A percentile compares a stretch with the other conserved stretches of the same genome.
These are phyloP conservation scores for Cladosporium halotolerans DNA, from an alignment of 2,329 filamentous ascomycete genomes.

Conservation along the genomic window DNA sequence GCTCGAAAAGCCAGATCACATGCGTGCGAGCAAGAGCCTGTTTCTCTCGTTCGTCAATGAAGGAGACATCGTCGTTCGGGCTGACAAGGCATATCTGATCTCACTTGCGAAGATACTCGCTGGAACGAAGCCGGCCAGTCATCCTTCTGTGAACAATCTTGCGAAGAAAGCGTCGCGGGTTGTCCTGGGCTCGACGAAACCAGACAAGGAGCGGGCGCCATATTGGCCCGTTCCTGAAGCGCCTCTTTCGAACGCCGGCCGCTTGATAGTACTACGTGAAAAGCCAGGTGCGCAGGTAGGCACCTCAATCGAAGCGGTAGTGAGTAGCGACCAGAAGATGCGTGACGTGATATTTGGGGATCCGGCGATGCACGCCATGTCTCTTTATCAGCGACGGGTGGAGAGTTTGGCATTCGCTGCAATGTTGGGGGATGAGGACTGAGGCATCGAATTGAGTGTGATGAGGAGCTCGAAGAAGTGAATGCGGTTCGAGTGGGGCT, in stretches of 20 bases:
- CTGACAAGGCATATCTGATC: slow-evolving; percentile 69
- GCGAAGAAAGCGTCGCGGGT: slow-evolving; percentile 14
- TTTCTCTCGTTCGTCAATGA: slow-evolving; percentile 82
- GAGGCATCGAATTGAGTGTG: not conserved
- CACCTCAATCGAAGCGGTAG: slow-evolving; percentile 58
- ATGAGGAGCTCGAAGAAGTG: not conserved
- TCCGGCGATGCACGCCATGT: slow-evolving; percentile 74
- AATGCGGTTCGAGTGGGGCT: not conserved
- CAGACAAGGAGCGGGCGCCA: slow-evolving; percentile 15
- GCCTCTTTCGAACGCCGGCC: slow-evolving; percentile 63
- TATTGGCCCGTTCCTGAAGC: slow-evolving; percentile 61
- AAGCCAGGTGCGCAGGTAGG: slow-evolving; percentile 28
- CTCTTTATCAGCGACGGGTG: slow-evolving; percentile 64
- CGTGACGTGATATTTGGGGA: slow-evolving; percentile 73
- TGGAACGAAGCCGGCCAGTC: slow-evolving; percentile 25
- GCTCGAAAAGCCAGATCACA: slow-evolving; percentile 50
- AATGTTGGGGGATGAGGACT: slow-evolving; percentile 10
- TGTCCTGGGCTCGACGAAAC: not conserved
- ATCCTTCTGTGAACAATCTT: not conserved
- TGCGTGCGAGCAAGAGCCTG: slow-evolving; percentile 54
- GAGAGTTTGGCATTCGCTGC: slow-evolving; percentile 61
- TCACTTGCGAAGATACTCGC: slow-evolving; percentile 67
- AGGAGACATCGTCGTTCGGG: slow-evolving; percentile 72
- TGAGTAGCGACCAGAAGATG: slow-evolving; percentile 62
- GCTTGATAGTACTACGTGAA: slow-evolving; percentile 58